Percentiles rank a stretch among this genome's conserved stretches.
Evolutionary conservation across 371 early-diverging fungal species (phyloP).

Genomic region (Saksenaea vasiformis): DNA sequence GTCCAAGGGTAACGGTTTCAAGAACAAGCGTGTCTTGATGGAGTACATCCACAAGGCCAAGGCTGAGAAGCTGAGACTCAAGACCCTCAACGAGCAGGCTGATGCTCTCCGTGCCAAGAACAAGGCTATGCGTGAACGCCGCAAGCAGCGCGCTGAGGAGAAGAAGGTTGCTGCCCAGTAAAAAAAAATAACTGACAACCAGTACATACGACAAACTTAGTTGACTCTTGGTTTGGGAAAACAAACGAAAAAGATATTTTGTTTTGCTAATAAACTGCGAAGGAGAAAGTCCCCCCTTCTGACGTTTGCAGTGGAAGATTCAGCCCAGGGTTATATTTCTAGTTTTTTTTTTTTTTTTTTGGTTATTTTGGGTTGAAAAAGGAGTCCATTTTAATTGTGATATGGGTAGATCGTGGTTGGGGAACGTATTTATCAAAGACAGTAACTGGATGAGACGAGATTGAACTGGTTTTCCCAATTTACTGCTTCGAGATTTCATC

Average conservation of each 20-base stretch:
- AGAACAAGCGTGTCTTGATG: conserved; percentile 99
- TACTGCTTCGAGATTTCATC: too few species aligned
- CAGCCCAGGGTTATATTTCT: too few species aligned
- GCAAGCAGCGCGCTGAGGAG: conserved; percentile 82
- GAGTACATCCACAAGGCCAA: conserved; percentile 99
- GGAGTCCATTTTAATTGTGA: too few species aligned
- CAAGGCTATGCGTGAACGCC: conserved; percentile 96
- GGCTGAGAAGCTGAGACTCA: conserved; percentile 97
- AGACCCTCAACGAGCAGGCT: conserved; percentile 96
- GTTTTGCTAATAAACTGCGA: conserved; percentile 1
- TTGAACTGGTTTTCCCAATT: too few species aligned
- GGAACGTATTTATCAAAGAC: too few species aligned
- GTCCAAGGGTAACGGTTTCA: conserved; percentile 99
- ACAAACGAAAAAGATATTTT: not conserved
- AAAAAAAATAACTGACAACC: not conserved
- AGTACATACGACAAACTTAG: not conserved
- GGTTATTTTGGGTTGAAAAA: too few species aligned
- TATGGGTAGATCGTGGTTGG: too few species aligned
- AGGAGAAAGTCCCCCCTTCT: not conserved
- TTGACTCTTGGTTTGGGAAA: conserved; percentile 1
- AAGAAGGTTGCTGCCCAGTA: conserved; percentile 69
- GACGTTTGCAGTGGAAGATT: not conserved
- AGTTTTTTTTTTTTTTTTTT: too few species aligned
- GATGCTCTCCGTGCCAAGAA: conserved; percentile 97
- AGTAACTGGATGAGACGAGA: too few species aligned